phyloP scores from a whole-genome alignment of 306 rosid species.

The Quercus alba region DNA sequence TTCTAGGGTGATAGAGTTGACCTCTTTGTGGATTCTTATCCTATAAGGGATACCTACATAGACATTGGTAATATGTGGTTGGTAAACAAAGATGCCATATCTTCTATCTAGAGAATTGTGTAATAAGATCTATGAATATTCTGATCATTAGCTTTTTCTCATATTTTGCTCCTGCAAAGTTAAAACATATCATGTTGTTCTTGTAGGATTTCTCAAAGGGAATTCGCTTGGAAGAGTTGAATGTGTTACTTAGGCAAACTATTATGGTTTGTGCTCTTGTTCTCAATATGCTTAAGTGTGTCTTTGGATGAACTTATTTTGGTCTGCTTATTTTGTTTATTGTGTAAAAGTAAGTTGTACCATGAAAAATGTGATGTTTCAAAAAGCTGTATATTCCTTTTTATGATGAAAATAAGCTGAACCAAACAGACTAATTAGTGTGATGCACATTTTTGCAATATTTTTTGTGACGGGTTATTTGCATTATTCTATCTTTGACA shows the following conservation, averaged over 20 bases:
- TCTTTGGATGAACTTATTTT: no score
- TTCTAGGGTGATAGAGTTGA: slow-evolving; percentile 6
- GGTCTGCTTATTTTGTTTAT: no score
- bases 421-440: not conserved
- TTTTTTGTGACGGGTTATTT: not conserved
- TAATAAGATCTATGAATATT: not conserved
- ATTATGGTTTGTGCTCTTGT: slow-evolving; percentile 66
- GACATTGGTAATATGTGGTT: not conserved
- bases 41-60: not conserved
- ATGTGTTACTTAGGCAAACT: slow-evolving; percentile 83
- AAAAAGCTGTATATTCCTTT: no score
- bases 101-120: not conserved
- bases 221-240: slow-evolving; percentile 90
- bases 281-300: not conserved
- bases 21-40: not conserved
- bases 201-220: slow-evolving; percentile 93
- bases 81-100: slow-evolving; percentile 9
- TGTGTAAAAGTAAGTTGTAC: no score
- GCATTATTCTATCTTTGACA: not conserved
- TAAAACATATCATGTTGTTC: slow-evolving; percentile 23
- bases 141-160: not conserved
- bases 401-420: no score
- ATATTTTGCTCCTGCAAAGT: slow-evolving; percentile 8
- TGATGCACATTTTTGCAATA: slow-evolving; percentile 2
- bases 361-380: no score